These are phyloP conservation scores for Penicillium turbatum DNA, from an alignment of 495 filamentous ascomycete genomes.

Conservation along the genomic window DNA sequence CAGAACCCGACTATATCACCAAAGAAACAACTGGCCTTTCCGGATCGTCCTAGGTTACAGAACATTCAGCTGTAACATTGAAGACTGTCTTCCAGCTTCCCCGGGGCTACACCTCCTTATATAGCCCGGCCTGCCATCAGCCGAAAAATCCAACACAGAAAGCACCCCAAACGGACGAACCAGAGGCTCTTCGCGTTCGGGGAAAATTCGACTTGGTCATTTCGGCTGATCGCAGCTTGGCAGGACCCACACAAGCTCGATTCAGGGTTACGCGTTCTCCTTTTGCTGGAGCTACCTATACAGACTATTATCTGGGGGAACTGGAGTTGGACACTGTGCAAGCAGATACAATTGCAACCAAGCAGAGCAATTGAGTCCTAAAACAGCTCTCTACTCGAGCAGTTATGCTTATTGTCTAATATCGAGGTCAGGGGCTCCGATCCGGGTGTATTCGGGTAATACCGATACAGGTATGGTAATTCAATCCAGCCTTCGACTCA, in stretches of 20 bases:
- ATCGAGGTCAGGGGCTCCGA: not conserved
- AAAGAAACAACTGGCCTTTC: constrained; percentile 10
- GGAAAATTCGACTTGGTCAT: constrained; percentile 16
- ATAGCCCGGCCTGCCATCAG: not conserved
- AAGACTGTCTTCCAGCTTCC: not conserved
- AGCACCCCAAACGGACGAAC: constrained; percentile 2
- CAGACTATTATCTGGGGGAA: not conserved
- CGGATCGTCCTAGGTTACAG: constrained; percentile 18
- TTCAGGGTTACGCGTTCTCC: constrained; percentile 12
- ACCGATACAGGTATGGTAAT: constrained; percentile 3
- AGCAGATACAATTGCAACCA: not conserved
- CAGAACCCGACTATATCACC: constrained; percentile 21
- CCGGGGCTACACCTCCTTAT: constrained; percentile 5
- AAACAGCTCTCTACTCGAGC: not conserved
- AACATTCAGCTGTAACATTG: not conserved
- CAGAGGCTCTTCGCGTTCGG: constrained; percentile 22
- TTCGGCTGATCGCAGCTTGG: constrained; percentile 28
- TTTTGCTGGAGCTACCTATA: not conserved
- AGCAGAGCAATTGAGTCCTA: not conserved
- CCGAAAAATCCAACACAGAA: not conserved
- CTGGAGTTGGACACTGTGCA: not conserved
- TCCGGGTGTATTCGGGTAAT: constrained; percentile 11
- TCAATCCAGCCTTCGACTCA: not conserved
- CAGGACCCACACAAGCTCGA: constrained; percentile 31
- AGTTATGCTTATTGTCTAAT: too few relatives aligned